Base-by-base conservation (phyloP, 495 filamentous ascomycete genomes). In the Pseudoneurospora amorphoporcata region DNA sequence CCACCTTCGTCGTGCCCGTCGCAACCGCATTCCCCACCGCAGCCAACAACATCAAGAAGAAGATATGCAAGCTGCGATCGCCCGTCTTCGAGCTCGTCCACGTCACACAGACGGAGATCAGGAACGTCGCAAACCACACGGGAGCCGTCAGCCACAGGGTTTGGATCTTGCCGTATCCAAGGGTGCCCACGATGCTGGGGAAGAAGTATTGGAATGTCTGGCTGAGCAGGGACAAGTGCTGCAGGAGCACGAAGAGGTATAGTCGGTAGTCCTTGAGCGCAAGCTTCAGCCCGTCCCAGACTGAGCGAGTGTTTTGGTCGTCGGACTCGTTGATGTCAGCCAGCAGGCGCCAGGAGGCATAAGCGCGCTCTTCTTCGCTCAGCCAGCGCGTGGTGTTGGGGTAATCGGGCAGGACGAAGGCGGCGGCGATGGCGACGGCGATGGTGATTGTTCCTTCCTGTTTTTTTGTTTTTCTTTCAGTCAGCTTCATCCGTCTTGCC, bases 71-170 rank as follows among this genome's bases (percentile, higher is more conserved):
- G 32, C 84, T 79, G 38, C 83, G 78, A 43, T 86, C 86, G 3
- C 79, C 75, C 14, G 85, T 80, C 4, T 76, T 76, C 2, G 81
- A 76, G 17, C 81, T 82, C 1, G 81, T 80, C 58, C 78, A 83
- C 1, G 82, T 84, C 42, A 80, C 81, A 8, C 76, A 70, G 23
- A 84, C 75, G 0, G 81, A 82, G 42, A 79, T 73, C 6, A 82
- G 68, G 42, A 82, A 81, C 0, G 80, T 81, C 10, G 74, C 76
- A 16, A 79, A 79, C 77, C 82, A 88, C 10, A 86, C 86, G 14
- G 87, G 87, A 35, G 77, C 85, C 1, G 86, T 88, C 40, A 88
- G 80, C 29, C 84, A 83, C 14, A 89, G 80, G 0, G 87, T 88
- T 14, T 86, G 76, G 41, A 84, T 87, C 35, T 72, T 79, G 68